Base-by-base conservation (phyloP, 305 asterid genomes). In the Withania somnifera region DNA sequence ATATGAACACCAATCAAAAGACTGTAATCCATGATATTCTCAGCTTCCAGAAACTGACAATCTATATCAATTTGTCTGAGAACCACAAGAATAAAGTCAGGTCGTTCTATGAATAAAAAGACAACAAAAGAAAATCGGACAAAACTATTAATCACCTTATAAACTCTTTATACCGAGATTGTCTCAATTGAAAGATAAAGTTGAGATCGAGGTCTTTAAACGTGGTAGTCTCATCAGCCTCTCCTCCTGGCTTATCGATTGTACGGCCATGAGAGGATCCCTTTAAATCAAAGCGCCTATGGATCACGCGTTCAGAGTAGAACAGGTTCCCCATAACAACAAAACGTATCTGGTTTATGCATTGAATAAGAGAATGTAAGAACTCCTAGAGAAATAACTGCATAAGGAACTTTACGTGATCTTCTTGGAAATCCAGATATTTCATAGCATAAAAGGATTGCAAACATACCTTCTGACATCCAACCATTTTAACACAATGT, bases 241-340 rank as follows among this genome's bases (percentile, higher is more conserved):
- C 98, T 24, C 89, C 93, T 79, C 85, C 93, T 9, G 95, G 88
- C 80, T 93, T 94, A 84, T 92, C 92, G 0, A 98, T 92, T 64
- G 92, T 90, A 20, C 99, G 97, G 4, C 99, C 99, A 88, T 94
- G 92, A 63, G 98, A 97, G 52, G 99, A 97, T 82, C 99, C 99
- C 86, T 97, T 97, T 56, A 97, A 87, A 83, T 97, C 99, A 69
- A 97, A 97, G 30, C 98, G 90, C 86, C 95, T 90, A 71, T 97
- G 99, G 73, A 97, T 97, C 78, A 89, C 91, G 68, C 91, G 93
- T 36, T 95, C 97, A 36, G 99, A 94, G 90, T 98, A 97, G 92
- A 95, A 95, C 86, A 97, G 81, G 87, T 97, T 97, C 52, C 98
- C 99, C 99, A 97, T 97, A 80, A 97, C 98, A 87, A 97, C 90